Evolutionary conservation across 257 asterid species (phyloP).

Genomic region (Gentiana straminea): DNA sequence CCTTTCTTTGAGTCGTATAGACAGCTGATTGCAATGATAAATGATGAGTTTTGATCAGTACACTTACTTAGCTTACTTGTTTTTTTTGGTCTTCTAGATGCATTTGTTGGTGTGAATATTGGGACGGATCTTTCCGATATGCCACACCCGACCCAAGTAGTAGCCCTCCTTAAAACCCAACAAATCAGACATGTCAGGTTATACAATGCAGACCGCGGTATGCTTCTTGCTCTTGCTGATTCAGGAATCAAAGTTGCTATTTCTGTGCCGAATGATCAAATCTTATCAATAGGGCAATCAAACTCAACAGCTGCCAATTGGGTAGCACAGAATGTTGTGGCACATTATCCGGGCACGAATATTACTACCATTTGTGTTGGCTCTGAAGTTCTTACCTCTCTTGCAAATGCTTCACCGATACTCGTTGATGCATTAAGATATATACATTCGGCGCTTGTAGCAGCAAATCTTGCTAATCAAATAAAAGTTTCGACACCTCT

Average conservation of each 20-base stretch:
- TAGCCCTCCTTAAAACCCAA: constrained; percentile 67
- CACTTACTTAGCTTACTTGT: not conserved
- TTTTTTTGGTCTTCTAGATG: constrained; percentile 29
- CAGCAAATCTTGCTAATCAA: constrained; percentile 59
- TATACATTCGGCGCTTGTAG: constrained; percentile 70
- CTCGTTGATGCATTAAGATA: constrained; percentile 52
- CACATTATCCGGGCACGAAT: constrained; percentile 69
- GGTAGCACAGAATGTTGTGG: constrained; percentile 66
- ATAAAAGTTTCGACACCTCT: constrained; percentile 73
- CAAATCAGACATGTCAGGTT: constrained; percentile 55
- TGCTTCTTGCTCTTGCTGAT: constrained; percentile 79
- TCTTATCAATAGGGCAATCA: constrained; percentile 66
- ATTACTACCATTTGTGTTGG: constrained; percentile 71
- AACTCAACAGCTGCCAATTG: constrained; percentile 82
- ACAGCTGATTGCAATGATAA: not conserved
- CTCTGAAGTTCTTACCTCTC: constrained; percentile 57
- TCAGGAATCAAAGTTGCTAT: constrained; percentile 62
- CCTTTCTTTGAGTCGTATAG: not conserved
- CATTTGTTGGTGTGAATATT: constrained; percentile 65
- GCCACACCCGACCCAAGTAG: constrained; percentile 91
- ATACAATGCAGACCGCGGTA: constrained; percentile 63
- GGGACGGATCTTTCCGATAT: constrained; percentile 71
- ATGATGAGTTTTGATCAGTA: not conserved
- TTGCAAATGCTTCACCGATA: constrained; percentile 57
- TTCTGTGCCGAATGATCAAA: constrained; percentile 65